A percentile compares a stretch with the other conserved stretches of the same genome.
These are phyloP conservation scores for Lonicera japonica DNA, from an alignment of 129 eudicot genomes.

Conservation along the genomic window DNA sequence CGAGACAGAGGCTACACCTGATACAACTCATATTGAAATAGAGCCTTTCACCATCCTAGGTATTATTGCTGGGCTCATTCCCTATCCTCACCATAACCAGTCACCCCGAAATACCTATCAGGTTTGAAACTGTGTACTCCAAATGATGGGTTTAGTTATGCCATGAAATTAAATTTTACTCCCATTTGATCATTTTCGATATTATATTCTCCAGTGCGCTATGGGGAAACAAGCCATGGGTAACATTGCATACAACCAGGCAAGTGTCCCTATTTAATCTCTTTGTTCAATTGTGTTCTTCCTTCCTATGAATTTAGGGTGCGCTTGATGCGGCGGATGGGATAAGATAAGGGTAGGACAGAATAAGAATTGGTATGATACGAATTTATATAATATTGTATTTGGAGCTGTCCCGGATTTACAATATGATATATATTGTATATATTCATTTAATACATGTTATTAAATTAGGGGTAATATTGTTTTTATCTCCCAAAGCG, in stretches of 20 bases:
- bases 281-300: neutral
- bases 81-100: constrained; percentile 98
- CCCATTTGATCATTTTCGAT: neutral
- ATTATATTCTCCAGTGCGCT: constrained; percentile 56
- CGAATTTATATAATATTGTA: no score
- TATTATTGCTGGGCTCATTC: constrained; percentile 84
- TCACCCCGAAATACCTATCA: constrained; percentile 98
- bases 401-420: no score
- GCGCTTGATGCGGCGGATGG: no score
- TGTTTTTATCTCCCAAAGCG: no score
- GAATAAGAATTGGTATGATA: no score
- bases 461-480: no score
- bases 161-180: neutral
- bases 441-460: no score
- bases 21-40: constrained; percentile 90
- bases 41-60: constrained; percentile 95
- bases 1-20: constrained; percentile 69
- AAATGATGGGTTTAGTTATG: neutral
- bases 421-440: no score
- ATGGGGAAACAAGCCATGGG: constrained; percentile 99
- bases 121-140: constrained; percentile 25
- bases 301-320: neutral
- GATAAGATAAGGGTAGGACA: no score
- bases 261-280: constrained; percentile 12
- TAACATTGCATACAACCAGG: constrained; percentile 96